These are phyloP conservation scores for Fraxinus ornus DNA, from an alignment of 305 asterid species.

Conservation along the genomic window DNA sequence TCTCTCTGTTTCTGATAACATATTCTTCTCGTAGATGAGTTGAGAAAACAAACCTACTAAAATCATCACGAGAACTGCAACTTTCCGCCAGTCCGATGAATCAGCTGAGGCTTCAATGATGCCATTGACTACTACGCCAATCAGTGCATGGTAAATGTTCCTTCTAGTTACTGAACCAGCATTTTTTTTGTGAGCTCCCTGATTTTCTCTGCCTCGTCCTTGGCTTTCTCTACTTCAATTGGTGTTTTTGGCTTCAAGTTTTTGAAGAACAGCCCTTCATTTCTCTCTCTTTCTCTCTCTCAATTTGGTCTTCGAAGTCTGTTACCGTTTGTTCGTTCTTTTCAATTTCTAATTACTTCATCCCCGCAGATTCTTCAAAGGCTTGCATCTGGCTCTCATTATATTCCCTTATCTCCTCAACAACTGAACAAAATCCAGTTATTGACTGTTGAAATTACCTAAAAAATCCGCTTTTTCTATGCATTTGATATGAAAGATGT, in stretches of 20 bases:
- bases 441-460: conserved; percentile 5
- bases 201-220: conserved; percentile 61
- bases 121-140: conserved; percentile 59
- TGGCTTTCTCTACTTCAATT: conserved; percentile 52
- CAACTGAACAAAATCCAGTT: conserved; percentile 25
- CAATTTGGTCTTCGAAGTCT: conserved; percentile 61
- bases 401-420: conserved; percentile 80
- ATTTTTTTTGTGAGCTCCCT: conserved; percentile 46
- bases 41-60: conserved; percentile 80
- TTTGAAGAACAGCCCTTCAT: conserved; percentile 83
- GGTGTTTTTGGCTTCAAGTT: conserved; percentile 51
- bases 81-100: conserved; percentile 61
- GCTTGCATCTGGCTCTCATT: conserved; percentile 83
- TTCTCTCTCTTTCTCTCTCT: conserved; percentile 41
- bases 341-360: conserved; percentile 65
- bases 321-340: conserved; percentile 55
- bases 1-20: conserved; percentile 46
- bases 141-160: conserved; percentile 67
- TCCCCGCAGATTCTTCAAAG: conserved; percentile 64
- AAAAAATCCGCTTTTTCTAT: neutral
- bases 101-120: conserved; percentile 55
- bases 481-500: conserved; percentile 12
- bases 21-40: conserved; percentile 66
- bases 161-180: conserved; percentile 65
- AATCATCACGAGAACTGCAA: conserved; percentile 63